Base-by-base conservation (phyloP, 2,329 filamentous ascomycete species). In the Massarina eburnea region DNA sequence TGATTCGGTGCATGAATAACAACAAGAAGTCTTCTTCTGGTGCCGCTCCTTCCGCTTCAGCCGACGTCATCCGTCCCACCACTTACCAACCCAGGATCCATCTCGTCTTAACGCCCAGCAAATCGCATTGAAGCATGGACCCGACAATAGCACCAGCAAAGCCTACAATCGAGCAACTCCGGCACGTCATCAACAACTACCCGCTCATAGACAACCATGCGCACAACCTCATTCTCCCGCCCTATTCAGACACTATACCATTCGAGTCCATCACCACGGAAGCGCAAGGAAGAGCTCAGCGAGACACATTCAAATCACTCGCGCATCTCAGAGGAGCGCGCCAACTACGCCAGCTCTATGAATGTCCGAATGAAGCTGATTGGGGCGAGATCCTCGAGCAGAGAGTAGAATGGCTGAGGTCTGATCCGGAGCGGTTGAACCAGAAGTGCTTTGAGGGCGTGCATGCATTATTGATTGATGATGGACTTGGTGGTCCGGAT, bases 171-270 rank as follows among this genome's bases (percentile, higher is more conserved):
- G 66, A 67, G 34, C 61, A 67, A 27, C 46, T 69, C 21, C 60
- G 59, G 38, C 52, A 68, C 55, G 61, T 68, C 9, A 62, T 64
- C 19, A 62, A 64, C 44, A 62, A 62, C 46, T 68, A 59, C 18
- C 85, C 86, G 3, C 81, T 89, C 56, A 83, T 90, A 65, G 86
- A 90, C 70, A 82, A 88, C 56, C 86, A 89, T 61, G 84, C 83
- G 2, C 86, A 89, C 54, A 85, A 86, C 21, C 75, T 90, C 1
- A 77, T 89, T 8, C 79, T 79, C 29, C 72, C 73, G 6, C 70
- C 74, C 17, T 67, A 75, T 9, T 66, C 79, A 21, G 66, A 70
- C 46, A 74, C 75, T 18, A 72, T 81, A 43, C 76, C 80, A 7
- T 75, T 84, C 17, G 76, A 83, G 38, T 79, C 82, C 35, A 84